phyloP scores from a whole-genome alignment of 148 eudicot genomes.

The Rhododendron ferrugineum region DNA sequence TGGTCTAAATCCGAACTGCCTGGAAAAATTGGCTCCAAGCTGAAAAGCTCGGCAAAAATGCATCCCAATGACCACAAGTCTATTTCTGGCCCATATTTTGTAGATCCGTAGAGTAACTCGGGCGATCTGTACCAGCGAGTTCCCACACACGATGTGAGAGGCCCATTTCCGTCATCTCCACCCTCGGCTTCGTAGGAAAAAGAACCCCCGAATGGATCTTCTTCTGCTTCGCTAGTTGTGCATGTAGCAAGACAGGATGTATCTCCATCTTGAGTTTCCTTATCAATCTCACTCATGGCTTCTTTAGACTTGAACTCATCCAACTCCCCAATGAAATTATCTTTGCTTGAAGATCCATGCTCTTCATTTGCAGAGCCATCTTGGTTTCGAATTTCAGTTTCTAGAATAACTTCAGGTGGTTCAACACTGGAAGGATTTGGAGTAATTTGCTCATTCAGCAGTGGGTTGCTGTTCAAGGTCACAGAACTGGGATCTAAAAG shows the following conservation, averaged over 20 bases:
- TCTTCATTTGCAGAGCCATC: conserved; percentile 30
- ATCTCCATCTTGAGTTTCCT: conserved; percentile 71
- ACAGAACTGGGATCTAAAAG: conserved; percentile 57
- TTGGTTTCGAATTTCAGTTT: conserved; percentile 9
- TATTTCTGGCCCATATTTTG: conserved; percentile 68
- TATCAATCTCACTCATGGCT: conserved; percentile 46
- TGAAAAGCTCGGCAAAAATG: conserved; percentile 80
- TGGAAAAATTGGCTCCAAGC: conserved; percentile 68
- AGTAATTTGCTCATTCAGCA: conserved; percentile 24
- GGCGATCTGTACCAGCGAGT: conserved; percentile 98
- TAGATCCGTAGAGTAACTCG: conserved; percentile 80
- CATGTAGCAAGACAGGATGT: conserved; percentile 84
- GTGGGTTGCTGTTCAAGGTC: conserved; percentile 31
- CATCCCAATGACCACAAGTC: conserved; percentile 96
- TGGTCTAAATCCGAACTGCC: conserved; percentile 91
- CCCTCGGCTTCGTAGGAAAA: conserved; percentile 45
- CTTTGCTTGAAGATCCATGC: conserved; percentile 23
- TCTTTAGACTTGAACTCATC: conserved; percentile 41
- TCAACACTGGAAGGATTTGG: conserved; percentile 19
- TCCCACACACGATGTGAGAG: conserved; percentile 85
- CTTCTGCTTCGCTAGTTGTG: conserved; percentile 66
- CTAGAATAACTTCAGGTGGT: conserved; percentile 21
- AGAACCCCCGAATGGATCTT: conserved; percentile 45
- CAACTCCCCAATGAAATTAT: conserved; percentile 27
- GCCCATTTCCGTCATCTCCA: conserved; percentile 39